These are phyloP conservation scores for Suillus hirtellus DNA, from an alignment of 768 basidiomycete species.

Conservation along the genomic window DNA sequence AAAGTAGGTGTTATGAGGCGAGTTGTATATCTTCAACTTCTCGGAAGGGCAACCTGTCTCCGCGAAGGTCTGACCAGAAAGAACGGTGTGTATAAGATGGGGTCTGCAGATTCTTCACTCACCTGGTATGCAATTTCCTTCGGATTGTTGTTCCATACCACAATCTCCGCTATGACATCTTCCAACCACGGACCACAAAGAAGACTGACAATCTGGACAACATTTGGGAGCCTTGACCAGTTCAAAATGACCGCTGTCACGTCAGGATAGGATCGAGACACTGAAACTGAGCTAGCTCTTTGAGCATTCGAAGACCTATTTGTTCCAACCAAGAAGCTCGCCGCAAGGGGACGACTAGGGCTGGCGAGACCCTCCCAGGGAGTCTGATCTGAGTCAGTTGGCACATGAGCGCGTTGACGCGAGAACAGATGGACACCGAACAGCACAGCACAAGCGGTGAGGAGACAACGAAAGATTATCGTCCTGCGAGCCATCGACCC, in stretches of 20 bases:
- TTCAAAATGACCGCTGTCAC: constrained; percentile 63
- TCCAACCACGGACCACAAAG: constrained; percentile 51
- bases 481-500: constrained; percentile 4
- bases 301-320: not conserved
- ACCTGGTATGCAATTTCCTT: constrained; percentile 44
- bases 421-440: not conserved
- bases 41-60: constrained; percentile 41
- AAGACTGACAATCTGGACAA: constrained; percentile 51
- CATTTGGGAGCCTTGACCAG: constrained; percentile 67
- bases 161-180: constrained; percentile 46
- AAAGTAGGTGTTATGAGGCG: constrained; percentile 57
- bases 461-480: not conserved
- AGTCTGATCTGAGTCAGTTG: not conserved
- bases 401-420: not conserved
- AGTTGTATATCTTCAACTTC: constrained; percentile 56
- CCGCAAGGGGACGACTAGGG: constrained; percentile 18
- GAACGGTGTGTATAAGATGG: not conserved
- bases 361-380: constrained; percentile 18
- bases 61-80: constrained; percentile 40
- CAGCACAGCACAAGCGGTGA: not conserved
- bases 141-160: constrained; percentile 68
- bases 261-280: constrained; percentile 30
- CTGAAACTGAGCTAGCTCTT: not conserved
- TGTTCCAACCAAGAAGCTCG: constrained; percentile 18
- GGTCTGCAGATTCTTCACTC: constrained; percentile 15